phyloP scores from a whole-genome alignment of 2,329 filamentous ascomycete species.

The Sodiomyces alkalinus region DNA sequence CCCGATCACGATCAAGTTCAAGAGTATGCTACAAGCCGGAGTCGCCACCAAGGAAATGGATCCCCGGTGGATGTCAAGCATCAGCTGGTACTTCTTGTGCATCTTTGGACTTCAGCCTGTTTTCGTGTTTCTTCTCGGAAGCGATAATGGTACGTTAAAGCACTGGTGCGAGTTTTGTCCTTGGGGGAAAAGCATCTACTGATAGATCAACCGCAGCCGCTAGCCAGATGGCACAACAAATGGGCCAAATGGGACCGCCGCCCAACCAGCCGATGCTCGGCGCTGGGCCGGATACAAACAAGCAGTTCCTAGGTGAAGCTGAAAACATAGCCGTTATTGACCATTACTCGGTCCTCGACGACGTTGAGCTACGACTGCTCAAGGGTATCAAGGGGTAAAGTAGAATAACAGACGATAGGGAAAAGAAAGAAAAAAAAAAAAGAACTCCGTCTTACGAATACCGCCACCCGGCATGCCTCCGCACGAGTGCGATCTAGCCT shows the following conservation, averaged over 20 bases:
- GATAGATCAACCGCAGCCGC: slow-evolving; percentile 52
- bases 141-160: slow-evolving; percentile 67
- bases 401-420: slow-evolving; percentile 3
- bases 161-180: background rate
- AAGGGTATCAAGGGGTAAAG: slow-evolving; percentile 28
- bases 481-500: too few relatives aligned
- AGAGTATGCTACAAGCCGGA: slow-evolving; percentile 96
- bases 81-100: slow-evolving; percentile 98
- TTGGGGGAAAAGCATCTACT: slow-evolving; percentile 10
- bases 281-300: slow-evolving; percentile 86
- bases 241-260: slow-evolving; percentile 64
- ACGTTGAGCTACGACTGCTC: slow-evolving; percentile 73
- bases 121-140: slow-evolving; percentile 91
- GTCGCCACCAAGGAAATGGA: slow-evolving; percentile 94
- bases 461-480: background rate
- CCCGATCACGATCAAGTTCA: slow-evolving; percentile 95
- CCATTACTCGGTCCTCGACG: slow-evolving; percentile 81
- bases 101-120: slow-evolving; percentile 93
- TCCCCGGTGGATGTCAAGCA: slow-evolving; percentile 93
- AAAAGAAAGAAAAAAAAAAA: slow-evolving; percentile 1
- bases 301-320: slow-evolving; percentile 81
- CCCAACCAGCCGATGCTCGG: slow-evolving; percentile 58
- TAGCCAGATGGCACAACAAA: slow-evolving; percentile 82
- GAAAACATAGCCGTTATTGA: slow-evolving; percentile 94
- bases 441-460: background rate